Evolutionary conservation across 2,329 filamentous ascomycete species (phyloP).

Genomic region (Westerdykella ornata): DNA sequence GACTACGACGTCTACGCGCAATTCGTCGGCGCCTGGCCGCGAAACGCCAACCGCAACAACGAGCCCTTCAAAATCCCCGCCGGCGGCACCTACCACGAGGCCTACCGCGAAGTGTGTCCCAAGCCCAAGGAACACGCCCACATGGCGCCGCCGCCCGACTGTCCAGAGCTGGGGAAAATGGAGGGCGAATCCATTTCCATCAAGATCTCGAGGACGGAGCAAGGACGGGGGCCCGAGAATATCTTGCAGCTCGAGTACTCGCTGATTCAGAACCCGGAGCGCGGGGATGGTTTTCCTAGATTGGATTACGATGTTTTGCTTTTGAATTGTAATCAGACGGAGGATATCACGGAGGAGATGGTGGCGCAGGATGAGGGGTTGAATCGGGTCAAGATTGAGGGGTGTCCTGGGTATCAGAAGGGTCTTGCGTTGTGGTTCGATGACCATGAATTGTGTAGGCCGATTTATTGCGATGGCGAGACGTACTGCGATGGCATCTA

Average conservation of each 20-base stretch:
- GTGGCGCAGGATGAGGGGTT: background rate
- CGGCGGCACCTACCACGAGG: slow-evolving; percentile 1
- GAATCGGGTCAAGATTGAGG: slow-evolving; percentile 2
- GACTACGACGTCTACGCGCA: background rate
- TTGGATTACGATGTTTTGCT: slow-evolving; percentile 8
- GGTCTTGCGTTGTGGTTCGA: slow-evolving; percentile 3
- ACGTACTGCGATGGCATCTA: slow-evolving; percentile 3
- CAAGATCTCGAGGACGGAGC: slow-evolving; percentile 5
- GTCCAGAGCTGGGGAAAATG: slow-evolving; percentile 7
- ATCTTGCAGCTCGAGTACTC: slow-evolving; percentile 12
- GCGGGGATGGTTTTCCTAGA: slow-evolving; percentile 1
- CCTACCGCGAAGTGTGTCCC: slow-evolving; percentile 5
- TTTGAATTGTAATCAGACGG: slow-evolving; percentile 5
- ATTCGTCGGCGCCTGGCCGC: slow-evolving; percentile 6
- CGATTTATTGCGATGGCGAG: slow-evolving; percentile 6
- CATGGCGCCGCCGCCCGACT: background rate
- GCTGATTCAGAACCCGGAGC: slow-evolving; percentile 2
- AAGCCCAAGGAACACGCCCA: background rate
- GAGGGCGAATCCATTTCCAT: slow-evolving; percentile 9
- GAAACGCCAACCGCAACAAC: background rate
- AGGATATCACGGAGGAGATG: background rate
- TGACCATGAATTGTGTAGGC: slow-evolving; percentile 2
- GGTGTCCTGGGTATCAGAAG: slow-evolving; percentile 3
- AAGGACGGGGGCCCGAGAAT: background rate
- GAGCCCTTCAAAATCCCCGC: background rate